These are phyloP conservation scores for Ascosphaera aggregata DNA, from an alignment of 2,329 filamentous ascomycete species.

Conservation along the genomic window DNA sequence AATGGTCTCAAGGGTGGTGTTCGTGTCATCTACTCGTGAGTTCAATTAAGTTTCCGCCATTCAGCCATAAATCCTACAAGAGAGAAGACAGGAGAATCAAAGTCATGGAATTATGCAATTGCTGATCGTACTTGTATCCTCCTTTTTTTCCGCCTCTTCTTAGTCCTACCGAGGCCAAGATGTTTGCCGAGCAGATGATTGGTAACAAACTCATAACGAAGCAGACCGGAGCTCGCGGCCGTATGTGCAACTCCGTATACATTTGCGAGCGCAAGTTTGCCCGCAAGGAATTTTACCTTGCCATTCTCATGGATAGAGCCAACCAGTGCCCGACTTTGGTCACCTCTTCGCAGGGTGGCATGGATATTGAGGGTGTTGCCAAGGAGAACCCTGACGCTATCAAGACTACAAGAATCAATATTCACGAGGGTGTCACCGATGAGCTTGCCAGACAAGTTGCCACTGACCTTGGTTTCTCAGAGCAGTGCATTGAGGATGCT, in stretches of 20 bases:
- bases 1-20: conserved; percentile 98
- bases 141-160: conserved; percentile 1
- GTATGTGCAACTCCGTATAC: conserved; percentile 92
- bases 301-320: conserved; percentile 90
- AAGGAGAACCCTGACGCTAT: conserved; percentile 97
- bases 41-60: too few species aligned
- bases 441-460: conserved; percentile 81
- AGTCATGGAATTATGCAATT: conserved; percentile 1
- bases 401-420: conserved; percentile 79
- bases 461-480: conserved; percentile 82
- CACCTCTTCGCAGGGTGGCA: conserved; percentile 91
- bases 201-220: conserved; percentile 99
- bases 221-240: conserved; percentile 84
- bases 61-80: too few species aligned
- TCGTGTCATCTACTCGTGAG: conserved; percentile 86
- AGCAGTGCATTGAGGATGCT: conserved; percentile 90
- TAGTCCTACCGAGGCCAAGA: conserved; percentile 70
- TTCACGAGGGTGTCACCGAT: conserved; percentile 86
- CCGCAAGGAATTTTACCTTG: conserved; percentile 95
- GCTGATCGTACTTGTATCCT: neutral
- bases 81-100: too few species aligned
- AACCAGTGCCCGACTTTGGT: conserved; percentile 88
- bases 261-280: conserved; percentile 99
- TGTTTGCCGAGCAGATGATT: conserved; percentile 99
- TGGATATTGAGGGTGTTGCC: conserved; percentile 97